Conservation (phyloP, 306 rosid species). For the Abrus precatorius region DNA sequence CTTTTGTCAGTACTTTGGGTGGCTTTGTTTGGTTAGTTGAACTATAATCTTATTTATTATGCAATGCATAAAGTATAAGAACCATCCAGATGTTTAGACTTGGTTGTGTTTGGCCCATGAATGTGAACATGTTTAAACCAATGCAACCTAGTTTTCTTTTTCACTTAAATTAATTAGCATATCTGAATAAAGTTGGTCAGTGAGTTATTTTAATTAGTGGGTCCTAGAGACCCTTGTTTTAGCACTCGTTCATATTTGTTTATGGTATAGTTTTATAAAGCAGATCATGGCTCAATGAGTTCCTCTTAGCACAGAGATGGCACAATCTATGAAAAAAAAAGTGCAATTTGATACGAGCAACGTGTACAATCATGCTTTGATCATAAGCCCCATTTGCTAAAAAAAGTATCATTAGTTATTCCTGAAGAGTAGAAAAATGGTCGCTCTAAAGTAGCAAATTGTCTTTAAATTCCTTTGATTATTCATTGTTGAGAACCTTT, state of each 20-base stretch:
- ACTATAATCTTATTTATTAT: slow-evolving; percentile 23
- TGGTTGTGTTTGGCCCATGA: slow-evolving; percentile 31
- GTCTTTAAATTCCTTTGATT: slow-evolving; percentile 18
- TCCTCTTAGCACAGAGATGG: slow-evolving; percentile 8
- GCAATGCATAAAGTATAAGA: slow-evolving; percentile 27
- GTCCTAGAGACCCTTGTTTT: slow-evolving; percentile 26
- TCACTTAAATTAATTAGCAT: slow-evolving; percentile 14
- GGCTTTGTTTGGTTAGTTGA: slow-evolving; percentile 43
- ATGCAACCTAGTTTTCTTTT: slow-evolving; percentile 21
- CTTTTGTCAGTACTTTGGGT: slow-evolving; percentile 42
- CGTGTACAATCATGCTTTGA: slow-evolving; percentile 57
- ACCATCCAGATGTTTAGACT: slow-evolving; percentile 36
- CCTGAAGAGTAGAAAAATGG: slow-evolving; percentile 41
- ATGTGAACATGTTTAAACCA: slow-evolving; percentile 47
- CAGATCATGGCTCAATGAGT: not conserved
- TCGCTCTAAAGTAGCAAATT: slow-evolving; percentile 41
- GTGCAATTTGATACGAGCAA: slow-evolving; percentile 40
- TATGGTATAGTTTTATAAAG: slow-evolving; percentile 37
- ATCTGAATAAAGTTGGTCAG: slow-evolving; percentile 29
- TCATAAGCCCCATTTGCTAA: slow-evolving; percentile 44
- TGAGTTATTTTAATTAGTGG: slow-evolving; percentile 35
- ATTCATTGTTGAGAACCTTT: slow-evolving; percentile 19
- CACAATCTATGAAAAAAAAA: slow-evolving; percentile 22
- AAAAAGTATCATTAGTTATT: slow-evolving; percentile 38
- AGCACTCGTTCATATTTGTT: slow-evolving; percentile 30